Evolutionary conservation across 169 alveolate species (phyloP), one percentile per base, ranked within the genome.

Genomic region (Plasmodium gallinaceum): DNA sequence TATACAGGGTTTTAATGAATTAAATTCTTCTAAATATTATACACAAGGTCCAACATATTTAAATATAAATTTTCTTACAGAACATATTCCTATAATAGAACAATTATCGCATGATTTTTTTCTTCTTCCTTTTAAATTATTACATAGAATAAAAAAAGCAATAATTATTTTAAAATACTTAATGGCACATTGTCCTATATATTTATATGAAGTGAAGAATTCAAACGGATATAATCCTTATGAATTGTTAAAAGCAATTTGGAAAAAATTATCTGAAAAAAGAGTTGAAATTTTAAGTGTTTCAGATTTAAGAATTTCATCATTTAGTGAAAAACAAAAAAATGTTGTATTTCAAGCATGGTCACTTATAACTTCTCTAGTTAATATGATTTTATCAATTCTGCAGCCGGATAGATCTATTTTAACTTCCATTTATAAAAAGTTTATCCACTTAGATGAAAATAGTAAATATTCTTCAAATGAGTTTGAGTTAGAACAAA

Each of bases 131-230:
- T 78, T 78, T 52, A 78, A 78, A 78, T 16, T 78, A 65, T 46
- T 78, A 20, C 89, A 78, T 43, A 78, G 89, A 51, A n/a, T 78
- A 46, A 78, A 78, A 37, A 78, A 78, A 57, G 89, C 80, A 7
- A 65, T 78, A 5, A 42, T 69, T 20, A 78, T 78, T n/a, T 14
- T 78, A 24, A 78, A 78, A 51, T 57, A 65, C n/a, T 24, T 78
- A 5, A 65, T 51, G 20, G 8, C 37, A 24, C 39, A 46, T 37
- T 78, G 89, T 18, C 89, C 89, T 16, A 48, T 78, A 20, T 78
- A 64, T 51, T 2, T 78, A 22, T 78, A 78, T 64, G 89, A 78
- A 39, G 16, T 65, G 2, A 78, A 78, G 64, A 57, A 78, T 8
- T 9, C 37, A 0, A 64, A 78, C 64, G 89, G 89, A 1, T 78